phyloP scores from a whole-genome alignment of 306 rosid species.

The Myrica gale region DNA sequence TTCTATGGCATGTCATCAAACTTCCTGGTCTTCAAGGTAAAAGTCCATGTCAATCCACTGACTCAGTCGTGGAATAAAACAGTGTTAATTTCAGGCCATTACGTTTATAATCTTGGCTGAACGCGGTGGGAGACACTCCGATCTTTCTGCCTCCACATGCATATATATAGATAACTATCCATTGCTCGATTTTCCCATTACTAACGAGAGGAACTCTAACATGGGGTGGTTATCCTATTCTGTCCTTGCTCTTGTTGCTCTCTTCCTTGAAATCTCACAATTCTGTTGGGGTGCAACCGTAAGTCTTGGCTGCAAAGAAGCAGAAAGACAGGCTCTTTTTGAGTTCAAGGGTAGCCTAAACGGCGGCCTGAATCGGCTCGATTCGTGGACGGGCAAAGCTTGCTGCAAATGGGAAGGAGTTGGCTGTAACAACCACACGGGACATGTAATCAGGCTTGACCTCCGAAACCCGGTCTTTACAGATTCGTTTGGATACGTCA shows the following conservation, averaged over 20 bases:
- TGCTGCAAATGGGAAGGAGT: constrained; percentile 25
- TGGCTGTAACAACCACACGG: constrained; percentile 2
- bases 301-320: constrained; percentile 10
- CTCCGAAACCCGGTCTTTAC: constrained; percentile 9
- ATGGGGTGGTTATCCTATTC: neutral
- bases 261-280: neutral
- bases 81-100: neutral
- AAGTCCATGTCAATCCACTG: too few species aligned
- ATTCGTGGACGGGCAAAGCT: constrained; percentile 20
- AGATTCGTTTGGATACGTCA: constrained; percentile 12
- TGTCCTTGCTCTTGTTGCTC: neutral
- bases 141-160: neutral
- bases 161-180: neutral
- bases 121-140: too few species aligned
- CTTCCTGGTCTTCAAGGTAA: too few species aligned
- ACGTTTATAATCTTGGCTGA: neutral
- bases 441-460: constrained; percentile 15
- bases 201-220: neutral
- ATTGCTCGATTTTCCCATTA: neutral
- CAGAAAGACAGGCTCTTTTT: constrained; percentile 17
- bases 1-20: too few species aligned
- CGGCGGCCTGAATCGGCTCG: neutral
- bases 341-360: constrained; percentile 3
- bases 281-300: neutral
- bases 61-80: too few species aligned